Base-by-base conservation (phyloP, 2,329 filamentous ascomycete genomes). In the Ophiostoma australiae region DNA sequence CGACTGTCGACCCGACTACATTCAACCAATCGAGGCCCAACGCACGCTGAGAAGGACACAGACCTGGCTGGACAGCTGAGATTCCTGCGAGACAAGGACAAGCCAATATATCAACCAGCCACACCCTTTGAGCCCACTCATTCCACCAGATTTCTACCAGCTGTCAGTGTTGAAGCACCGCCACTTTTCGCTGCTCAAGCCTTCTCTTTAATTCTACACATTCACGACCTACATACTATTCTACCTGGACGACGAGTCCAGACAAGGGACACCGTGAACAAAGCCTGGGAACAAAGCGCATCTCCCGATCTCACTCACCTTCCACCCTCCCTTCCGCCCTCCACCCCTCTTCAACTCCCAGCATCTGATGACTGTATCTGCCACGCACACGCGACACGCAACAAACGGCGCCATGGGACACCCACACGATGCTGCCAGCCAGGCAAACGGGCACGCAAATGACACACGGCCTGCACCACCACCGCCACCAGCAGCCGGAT, bases 381-480 rank as follows among this genome's bases (percentile, higher is more conserved):
- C 77, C 74, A 77, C 80, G 69, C 77, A 77, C 74, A 77, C 77
- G 44, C 77, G 77, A 72, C 75, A 75, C 69, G 74, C 78, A 65
- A 71, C 78, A 48, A 79, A 79, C 73, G 79, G 76, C 74, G 61
- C 71, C 55, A 71, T 75, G 63, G 76, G 70, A 69, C 73, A 77
- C 65, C 48, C 74, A 39, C 72, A 75, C 68, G 72, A 80, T 69
- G 78, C 76, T 69, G 78, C 76, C 23, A 74, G 76, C 70, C 72
- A 78, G 67, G 71, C 77, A 37, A 82, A 80, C 73, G 79, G 80
- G 67, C 77, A 79, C 70, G 71, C 75, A 39, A 75, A 78, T 70
- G 81, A 83, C 67, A 80, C 77, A 66, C 79, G 81, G 69, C 80
- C 80, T n/a, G 80, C 81, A 27, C 80, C 81, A 67, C 79, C 80